Conservation (phyloP, 2,329 filamentous ascomycete species). For the Beauveria sp. region DNA sequence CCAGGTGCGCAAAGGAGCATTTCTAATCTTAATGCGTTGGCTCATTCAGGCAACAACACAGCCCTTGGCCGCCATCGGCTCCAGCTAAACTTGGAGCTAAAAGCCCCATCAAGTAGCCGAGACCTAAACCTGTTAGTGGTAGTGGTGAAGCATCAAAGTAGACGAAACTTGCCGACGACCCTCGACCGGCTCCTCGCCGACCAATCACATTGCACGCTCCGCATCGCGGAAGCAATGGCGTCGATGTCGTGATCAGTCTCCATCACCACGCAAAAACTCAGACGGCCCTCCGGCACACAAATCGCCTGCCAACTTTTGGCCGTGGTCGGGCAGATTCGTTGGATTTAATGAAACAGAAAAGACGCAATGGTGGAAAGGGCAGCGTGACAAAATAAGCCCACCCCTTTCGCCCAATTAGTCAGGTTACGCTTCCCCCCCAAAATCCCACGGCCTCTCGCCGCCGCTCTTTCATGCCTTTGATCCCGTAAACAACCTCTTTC, state of each 20-base stretch:
- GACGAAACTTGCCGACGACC: slow-evolving; percentile 8
- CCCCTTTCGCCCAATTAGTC: slow-evolving; percentile 10
- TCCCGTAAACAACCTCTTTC: background rate
- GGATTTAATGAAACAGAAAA: background rate
- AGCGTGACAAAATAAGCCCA: background rate
- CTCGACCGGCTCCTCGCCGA: slow-evolving; percentile 6
- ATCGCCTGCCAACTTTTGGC: background rate
- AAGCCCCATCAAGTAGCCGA: slow-evolving; percentile 3
- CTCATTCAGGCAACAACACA: slow-evolving; percentile 4
- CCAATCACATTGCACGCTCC: slow-evolving; percentile 29
- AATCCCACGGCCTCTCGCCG: background rate
- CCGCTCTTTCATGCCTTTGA: background rate
- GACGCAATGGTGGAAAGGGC: background rate
- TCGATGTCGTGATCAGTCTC: slow-evolving; percentile 44
- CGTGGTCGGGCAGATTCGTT: background rate
- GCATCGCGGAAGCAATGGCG: slow-evolving; percentile 43
- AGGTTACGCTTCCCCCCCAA: slow-evolving; percentile 1
- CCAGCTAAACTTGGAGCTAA: slow-evolving; percentile 9
- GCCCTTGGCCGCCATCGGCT: background rate
- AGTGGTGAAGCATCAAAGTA: background rate
- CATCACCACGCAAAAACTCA: slow-evolving; percentile 21
- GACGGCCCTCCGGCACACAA: background rate
- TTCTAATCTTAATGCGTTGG: slow-evolving; percentile 11
- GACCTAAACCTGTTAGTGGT: background rate
- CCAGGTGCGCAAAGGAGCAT: background rate